Conservation (phyloP, 2,329 filamentous ascomycete genomes). For the Dothistroma septosporum region DNA sequence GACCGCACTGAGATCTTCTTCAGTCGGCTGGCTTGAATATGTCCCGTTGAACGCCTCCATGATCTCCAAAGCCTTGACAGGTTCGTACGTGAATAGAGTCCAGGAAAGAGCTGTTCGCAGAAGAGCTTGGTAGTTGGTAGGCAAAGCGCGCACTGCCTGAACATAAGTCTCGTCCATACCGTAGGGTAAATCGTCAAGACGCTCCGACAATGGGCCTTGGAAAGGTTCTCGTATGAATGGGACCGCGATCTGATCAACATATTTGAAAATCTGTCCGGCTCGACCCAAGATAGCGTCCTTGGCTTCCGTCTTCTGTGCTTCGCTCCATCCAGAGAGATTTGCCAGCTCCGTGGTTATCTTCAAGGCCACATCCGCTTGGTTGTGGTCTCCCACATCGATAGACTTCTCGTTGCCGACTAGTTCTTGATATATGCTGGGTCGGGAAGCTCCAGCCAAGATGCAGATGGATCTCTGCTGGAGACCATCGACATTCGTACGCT, state of each 20-base stretch:
- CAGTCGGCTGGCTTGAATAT: neutral
- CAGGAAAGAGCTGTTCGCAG: constrained; percentile 13
- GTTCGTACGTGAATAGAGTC: constrained; percentile 6
- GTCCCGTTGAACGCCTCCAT: constrained; percentile 13
- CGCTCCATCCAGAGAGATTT: neutral
- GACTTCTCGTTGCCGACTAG: neutral
- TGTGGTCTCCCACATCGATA: neutral
- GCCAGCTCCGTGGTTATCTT: neutral
- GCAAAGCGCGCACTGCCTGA: neutral
- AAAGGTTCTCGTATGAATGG: neutral
- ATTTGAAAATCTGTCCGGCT: neutral
- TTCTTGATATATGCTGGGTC: neutral
- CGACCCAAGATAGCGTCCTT: neutral
- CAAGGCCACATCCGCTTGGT: neutral
- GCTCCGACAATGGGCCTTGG: neutral
- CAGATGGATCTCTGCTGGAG: neutral
- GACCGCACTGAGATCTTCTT: neutral
- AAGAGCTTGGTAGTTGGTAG: constrained; percentile 10
- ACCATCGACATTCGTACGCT: neutral
- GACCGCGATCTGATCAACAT: neutral
- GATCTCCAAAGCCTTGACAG: constrained; percentile 9
- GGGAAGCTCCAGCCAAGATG: neutral
- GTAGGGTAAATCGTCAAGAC: neutral
- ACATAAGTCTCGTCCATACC: neutral
- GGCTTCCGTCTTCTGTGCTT: neutral